Evolutionary conservation across 75 land plant genomes (phyloP).

Genomic region (Cunninghamia lanceolata): DNA sequence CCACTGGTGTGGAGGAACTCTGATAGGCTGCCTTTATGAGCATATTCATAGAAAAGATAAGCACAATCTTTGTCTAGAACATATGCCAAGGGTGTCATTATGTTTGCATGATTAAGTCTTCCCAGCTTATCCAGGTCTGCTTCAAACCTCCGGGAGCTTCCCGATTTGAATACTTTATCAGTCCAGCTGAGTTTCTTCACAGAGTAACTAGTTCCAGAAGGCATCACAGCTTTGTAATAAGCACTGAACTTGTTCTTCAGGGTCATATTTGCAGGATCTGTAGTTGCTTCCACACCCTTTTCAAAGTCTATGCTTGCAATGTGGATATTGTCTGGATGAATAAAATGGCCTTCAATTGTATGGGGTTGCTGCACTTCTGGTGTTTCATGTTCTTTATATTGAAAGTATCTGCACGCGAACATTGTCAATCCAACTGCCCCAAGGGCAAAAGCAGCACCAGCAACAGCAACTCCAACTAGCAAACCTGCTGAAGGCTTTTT

Average conservation of each 20-base stretch:
- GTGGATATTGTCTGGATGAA: slow-evolving; percentile 37
- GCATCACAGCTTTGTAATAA: slow-evolving; percentile 66
- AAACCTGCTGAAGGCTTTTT: background rate
- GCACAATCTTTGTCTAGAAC: slow-evolving; percentile 38
- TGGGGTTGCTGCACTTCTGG: background rate
- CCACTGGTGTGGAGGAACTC: slow-evolving; percentile 49
- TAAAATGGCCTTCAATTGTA: slow-evolving; percentile 10
- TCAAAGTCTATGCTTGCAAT: slow-evolving; percentile 35
- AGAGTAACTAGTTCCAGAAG: slow-evolving; percentile 49
- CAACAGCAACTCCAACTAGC: slow-evolving; percentile 8
- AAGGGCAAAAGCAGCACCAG: slow-evolving; percentile 15
- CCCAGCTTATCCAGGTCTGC: slow-evolving; percentile 48
- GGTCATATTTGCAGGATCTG: slow-evolving; percentile 28
- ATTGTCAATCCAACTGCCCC: background rate
- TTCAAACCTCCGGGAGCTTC: slow-evolving; percentile 31
- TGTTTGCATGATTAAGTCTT: slow-evolving; percentile 55
- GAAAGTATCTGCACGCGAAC: slow-evolving; percentile 2
- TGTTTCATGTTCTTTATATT: slow-evolving; percentile 10
- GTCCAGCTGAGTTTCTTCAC: slow-evolving; percentile 69
- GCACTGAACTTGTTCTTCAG: slow-evolving; percentile 49
- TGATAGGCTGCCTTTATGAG: slow-evolving; percentile 58
- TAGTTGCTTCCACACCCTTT: slow-evolving; percentile 50
- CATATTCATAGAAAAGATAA: slow-evolving; percentile 58
- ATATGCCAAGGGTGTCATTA: slow-evolving; percentile 75
- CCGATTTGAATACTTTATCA: slow-evolving; percentile 45